Base-by-base conservation (phyloP, 345 rosid species). In the Populus tremula region DNA sequence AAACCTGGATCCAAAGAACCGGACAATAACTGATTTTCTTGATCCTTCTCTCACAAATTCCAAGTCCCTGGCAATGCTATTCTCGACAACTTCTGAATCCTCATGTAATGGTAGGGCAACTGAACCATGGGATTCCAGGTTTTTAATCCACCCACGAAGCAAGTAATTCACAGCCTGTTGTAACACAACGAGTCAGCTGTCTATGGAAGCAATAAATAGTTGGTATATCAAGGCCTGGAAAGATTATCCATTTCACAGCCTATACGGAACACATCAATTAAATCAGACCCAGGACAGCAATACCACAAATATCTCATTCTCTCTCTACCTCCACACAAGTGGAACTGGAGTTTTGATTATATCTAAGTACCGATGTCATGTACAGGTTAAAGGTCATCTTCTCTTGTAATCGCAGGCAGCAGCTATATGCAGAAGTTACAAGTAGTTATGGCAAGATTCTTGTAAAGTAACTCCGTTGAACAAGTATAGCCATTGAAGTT, bases 81-180 rank as follows among this genome's bases (percentile, higher is more conserved):
- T 13, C 76, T 82, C 73, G n/a, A 78, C 77, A 77, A 79, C 81
- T 80, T 81, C 89, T 14, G 53, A 50, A 31, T 81, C 88, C 1
- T 92, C 92, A 29, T 89, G 84, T 69, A 95, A 81, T 29, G 98
- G 97, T 21, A 95, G 84, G 0, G 83, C 70, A 50, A 84, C 82
- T 8, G 84, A 82, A 18, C 96, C 96, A 67, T 71, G 75, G 25
- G 98, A 88, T 69, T 95, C 99, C 56, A 90, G 76, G 89, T 82
- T 91, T 64, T 83, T 87, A 50, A 95, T 91, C 98, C 97, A 95
- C 43, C 99, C 99, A 0, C 92, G 91, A 43, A 93, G 86, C 74
- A 93, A 82, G 84, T 82, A 89, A 82, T 93, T 92, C 85, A 93
- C 94, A 50, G 92, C 98, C 99, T 95, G 86, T 69, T 77, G 72